These are phyloP conservation scores for Penicillium samsonianum DNA, from an alignment of 495 filamentous ascomycete genomes.

Conservation along the genomic window DNA sequence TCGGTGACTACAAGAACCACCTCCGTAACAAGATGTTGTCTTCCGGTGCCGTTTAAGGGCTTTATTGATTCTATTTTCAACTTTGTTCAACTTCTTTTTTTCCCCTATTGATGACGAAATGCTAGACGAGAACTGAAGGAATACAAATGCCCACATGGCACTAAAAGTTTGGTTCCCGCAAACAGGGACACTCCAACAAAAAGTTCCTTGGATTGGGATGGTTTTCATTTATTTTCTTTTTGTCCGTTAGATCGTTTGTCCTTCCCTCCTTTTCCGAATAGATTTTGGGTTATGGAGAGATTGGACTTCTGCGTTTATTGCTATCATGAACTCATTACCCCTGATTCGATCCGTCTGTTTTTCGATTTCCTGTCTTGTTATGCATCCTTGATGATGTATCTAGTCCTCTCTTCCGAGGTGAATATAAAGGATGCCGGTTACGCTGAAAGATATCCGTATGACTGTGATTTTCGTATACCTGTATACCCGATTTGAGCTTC, in stretches of 20 bases:
- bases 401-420: conserved; percentile 18
- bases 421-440: conserved; percentile 14
- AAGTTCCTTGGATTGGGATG: conserved; percentile 18
- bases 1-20: conserved; percentile 96
- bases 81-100: conserved; percentile 17
- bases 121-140: conserved; percentile 45
- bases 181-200: conserved; percentile 9
- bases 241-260: conserved; percentile 26
- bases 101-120: conserved; percentile 39
- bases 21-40: conserved; percentile 94
- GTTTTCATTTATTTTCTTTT: conserved; percentile 18
- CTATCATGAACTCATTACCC: conserved; percentile 15
- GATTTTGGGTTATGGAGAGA: conserved; percentile 4
- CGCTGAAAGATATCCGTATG: not conserved
- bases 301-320: conserved; percentile 16
- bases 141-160: conserved; percentile 24
- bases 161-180: conserved; percentile 26
- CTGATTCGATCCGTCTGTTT: conserved; percentile 12
- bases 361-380: conserved; percentile 10
- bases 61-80: conserved; percentile 5
- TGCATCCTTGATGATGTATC: conserved; percentile 27
- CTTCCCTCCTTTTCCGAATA: conserved; percentile 11
- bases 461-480: not conserved
- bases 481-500: not conserved
- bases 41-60: conserved; percentile 49